A percentile compares a stretch with the other conserved stretches of the same genome.
These are phyloP conservation scores for Podila minutissima DNA, from an alignment of 192 early-diverging fungal genomes.

Conservation along the genomic window DNA sequence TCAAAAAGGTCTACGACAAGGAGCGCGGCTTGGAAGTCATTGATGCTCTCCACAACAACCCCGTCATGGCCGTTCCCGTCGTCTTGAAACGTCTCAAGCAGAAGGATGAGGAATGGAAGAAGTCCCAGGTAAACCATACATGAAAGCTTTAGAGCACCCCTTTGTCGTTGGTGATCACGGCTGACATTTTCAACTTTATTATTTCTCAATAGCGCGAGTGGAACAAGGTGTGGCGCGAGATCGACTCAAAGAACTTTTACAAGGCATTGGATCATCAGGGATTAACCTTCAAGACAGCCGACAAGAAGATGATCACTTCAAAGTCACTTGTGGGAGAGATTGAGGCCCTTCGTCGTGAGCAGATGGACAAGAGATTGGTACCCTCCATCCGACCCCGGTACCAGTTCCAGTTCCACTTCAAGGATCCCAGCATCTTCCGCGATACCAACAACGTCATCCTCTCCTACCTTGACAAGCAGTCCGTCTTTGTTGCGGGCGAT, in stretches of 20 bases:
- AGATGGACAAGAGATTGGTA: constrained; percentile 66
- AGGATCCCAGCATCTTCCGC: constrained; percentile 77
- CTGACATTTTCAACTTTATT: not conserved
- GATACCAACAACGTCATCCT: constrained; percentile 83
- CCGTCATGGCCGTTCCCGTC: constrained; percentile 91
- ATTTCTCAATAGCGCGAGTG: constrained; percentile 79
- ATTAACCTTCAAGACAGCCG: constrained; percentile 86
- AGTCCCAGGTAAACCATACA: constrained; percentile 67
- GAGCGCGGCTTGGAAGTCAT: constrained; percentile 90
- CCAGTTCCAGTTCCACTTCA: constrained; percentile 86
- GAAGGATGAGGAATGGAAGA: constrained; percentile 98
- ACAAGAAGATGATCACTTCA: constrained; percentile 81
- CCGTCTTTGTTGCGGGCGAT: constrained; percentile 63
- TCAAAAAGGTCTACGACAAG: constrained; percentile 95
- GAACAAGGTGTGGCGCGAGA: constrained; percentile 97
- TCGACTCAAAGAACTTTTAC: constrained; percentile 93
- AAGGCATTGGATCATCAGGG: constrained; percentile 96
- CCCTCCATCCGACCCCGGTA: constrained; percentile 56
- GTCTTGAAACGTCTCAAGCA: constrained; percentile 95
- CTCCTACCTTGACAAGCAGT: constrained; percentile 73
- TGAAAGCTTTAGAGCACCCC: not conserved
- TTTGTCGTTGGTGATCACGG: not conserved
- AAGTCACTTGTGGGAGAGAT: constrained; percentile 89
- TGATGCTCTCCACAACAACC: constrained; percentile 91
- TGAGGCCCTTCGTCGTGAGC: constrained; percentile 85